These are phyloP conservation scores for Diphasiastrum complanatum DNA, from an alignment of 83 land plant species.

Conservation along the genomic window DNA sequence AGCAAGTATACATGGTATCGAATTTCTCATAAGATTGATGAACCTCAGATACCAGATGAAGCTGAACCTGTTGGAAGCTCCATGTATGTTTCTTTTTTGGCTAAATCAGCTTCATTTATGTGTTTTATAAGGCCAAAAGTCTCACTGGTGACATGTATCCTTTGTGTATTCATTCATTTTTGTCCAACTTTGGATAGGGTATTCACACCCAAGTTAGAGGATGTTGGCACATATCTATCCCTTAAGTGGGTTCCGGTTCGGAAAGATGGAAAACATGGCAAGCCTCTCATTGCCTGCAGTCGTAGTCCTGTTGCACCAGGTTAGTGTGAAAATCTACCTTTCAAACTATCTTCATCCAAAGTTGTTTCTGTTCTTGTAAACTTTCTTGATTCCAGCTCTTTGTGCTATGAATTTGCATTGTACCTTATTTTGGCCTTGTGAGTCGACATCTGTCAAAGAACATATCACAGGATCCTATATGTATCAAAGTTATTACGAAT, in stretches of 20 bases:
- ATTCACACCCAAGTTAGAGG: constrained; percentile 74
- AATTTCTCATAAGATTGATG: constrained; percentile 38
- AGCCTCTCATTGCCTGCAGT: constrained; percentile 61
- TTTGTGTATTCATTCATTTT: background rate
- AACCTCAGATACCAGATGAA: constrained; percentile 34
- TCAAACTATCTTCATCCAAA: too few relatives aligned
- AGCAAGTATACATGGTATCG: constrained; percentile 77
- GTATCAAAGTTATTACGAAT: too few relatives aligned
- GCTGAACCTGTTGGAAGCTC: constrained; percentile 38
- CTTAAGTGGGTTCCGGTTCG: constrained; percentile 85
- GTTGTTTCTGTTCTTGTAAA: too few relatives aligned
- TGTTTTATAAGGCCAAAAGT: too few relatives aligned
- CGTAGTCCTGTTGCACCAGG: constrained; percentile 67
- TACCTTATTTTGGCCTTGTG: too few relatives aligned
- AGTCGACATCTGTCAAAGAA: too few relatives aligned
- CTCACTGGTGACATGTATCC: background rate
- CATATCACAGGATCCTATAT: too few relatives aligned
- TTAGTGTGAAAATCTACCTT: constrained; percentile 22
- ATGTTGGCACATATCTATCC: constrained; percentile 76
- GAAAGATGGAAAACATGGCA: constrained; percentile 69
- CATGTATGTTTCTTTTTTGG: constrained; percentile 36
- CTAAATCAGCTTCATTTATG: too few relatives aligned
- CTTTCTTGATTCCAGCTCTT: too few relatives aligned
- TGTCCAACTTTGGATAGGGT: constrained; percentile 34
- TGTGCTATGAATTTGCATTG: too few relatives aligned